Conservation (phyloP, 2,329 filamentous ascomycete genomes). For the Ceratocystis cubensis region DNA sequence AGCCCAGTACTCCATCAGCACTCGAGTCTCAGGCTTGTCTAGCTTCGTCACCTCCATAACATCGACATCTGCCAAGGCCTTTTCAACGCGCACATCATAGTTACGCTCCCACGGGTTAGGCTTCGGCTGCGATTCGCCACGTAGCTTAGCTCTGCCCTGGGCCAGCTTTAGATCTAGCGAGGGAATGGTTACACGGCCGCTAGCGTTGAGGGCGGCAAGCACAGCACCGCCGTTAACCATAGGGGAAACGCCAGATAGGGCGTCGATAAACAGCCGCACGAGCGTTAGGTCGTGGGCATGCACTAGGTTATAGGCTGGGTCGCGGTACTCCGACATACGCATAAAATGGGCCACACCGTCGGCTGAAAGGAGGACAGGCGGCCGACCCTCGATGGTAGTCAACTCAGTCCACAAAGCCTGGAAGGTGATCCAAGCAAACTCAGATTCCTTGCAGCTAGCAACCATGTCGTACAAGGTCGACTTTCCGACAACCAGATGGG, state of each 20-base stretch:
- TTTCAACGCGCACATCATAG: conserved; percentile 47
- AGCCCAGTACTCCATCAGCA: conserved; percentile 87
- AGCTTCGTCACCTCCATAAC: conserved; percentile 53
- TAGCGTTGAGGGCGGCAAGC: conserved; percentile 59
- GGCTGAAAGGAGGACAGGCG: conserved; percentile 57
- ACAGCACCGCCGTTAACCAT: conserved; percentile 66
- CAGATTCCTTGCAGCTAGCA: conserved; percentile 58
- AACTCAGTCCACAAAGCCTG: conserved; percentile 73
- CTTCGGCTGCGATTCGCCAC: conserved; percentile 30
- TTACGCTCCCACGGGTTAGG: conserved; percentile 42
- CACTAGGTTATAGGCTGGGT: conserved; percentile 56
- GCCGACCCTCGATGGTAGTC: conserved; percentile 35
- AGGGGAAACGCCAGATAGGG: conserved; percentile 47
- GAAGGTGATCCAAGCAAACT: conserved; percentile 70
- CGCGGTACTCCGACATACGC: conserved; percentile 62
- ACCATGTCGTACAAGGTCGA: conserved; percentile 57
- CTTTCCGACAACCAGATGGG: conserved; percentile 47
- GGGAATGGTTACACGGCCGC: conserved; percentile 52
- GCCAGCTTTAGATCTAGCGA: conserved; percentile 57
- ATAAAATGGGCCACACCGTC: conserved; percentile 77
- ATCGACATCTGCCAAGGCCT: conserved; percentile 37
- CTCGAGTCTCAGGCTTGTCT: conserved; percentile 59
- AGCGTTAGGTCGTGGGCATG: conserved; percentile 78
- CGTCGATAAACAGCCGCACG: conserved; percentile 60
- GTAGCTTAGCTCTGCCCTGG: conserved; percentile 38